Percentiles rank a stretch among this genome's conserved stretches.
These are phyloP conservation scores for Trichoderma arundinaceum DNA, from an alignment of 2,329 filamentous ascomycete species.

Conservation along the genomic window DNA sequence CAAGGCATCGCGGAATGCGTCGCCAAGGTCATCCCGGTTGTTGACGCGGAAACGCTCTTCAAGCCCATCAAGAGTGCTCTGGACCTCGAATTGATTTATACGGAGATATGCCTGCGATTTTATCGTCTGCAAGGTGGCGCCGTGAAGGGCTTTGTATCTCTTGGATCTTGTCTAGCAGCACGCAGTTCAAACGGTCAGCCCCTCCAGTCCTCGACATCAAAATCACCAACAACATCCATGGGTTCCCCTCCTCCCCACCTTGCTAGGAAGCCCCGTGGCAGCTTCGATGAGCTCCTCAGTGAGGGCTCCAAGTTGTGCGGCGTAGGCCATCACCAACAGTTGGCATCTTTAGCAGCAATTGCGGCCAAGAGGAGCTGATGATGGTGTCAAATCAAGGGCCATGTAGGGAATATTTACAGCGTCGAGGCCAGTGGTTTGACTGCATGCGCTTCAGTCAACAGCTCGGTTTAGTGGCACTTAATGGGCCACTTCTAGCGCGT, in stretches of 20 bases:
- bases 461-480: slow-evolving; percentile 9
- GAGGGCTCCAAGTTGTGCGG: slow-evolving; percentile 66
- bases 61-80: slow-evolving; percentile 69
- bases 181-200: slow-evolving; percentile 23
- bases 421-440: background rate
- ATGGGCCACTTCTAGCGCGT: slow-evolving; percentile 18
- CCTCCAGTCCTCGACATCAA: background rate
- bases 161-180: slow-evolving; percentile 38
- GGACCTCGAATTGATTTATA: slow-evolving; percentile 78
- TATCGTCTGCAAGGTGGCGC: slow-evolving; percentile 57
- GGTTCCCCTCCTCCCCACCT: slow-evolving; percentile 49
- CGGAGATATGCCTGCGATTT: slow-evolving; percentile 64
- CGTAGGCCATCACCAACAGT: slow-evolving; percentile 68
- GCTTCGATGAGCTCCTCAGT: slow-evolving; percentile 73
- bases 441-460: background rate
- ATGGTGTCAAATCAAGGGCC: background rate
- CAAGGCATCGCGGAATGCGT: slow-evolving; percentile 67
- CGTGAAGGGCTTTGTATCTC: slow-evolving; percentile 53
- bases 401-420: background rate
- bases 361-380: background rate
- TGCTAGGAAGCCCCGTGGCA: slow-evolving; percentile 60
- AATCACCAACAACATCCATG: no score
- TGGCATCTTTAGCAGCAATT: slow-evolving; percentile 28
- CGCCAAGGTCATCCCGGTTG: slow-evolving; percentile 78
- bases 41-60: slow-evolving; percentile 86